Percentiles rank a stretch among this genome's conserved stretches.
Conservation (phyloP, 441 rosid genomes). For the Croton setiger region DNA sequence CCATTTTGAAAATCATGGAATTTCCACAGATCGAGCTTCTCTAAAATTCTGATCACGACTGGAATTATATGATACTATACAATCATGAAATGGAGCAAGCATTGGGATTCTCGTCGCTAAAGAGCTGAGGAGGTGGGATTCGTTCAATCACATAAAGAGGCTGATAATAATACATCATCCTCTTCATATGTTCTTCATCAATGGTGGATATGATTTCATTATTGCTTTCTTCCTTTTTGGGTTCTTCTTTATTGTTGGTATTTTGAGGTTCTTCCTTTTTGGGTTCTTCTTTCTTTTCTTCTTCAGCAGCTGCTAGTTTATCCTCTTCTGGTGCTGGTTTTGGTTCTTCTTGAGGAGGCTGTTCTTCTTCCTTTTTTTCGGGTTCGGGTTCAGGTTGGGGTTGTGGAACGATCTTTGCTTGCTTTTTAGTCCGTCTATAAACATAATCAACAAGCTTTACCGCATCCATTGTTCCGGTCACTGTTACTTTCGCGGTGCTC, state of each 20-base stretch:
- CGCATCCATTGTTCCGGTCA: conserved; percentile 86
- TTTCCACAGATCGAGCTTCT: too few species aligned
- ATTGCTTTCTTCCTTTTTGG: conserved; percentile 18
- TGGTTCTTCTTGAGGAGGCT: conserved; percentile 23
- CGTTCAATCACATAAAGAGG: conserved; percentile 60
- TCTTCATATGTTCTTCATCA: conserved; percentile 55
- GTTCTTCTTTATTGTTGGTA: conserved; percentile 13
- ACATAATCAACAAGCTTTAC: conserved; percentile 77
- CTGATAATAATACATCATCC: conserved; percentile 59
- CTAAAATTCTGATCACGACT: too few species aligned
- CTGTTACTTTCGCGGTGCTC: conserved; percentile 59
- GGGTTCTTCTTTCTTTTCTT: conserved; percentile 19
- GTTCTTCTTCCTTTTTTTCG: conserved; percentile 39
- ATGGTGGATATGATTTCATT: neutral
- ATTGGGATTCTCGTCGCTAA: conserved; percentile 95
- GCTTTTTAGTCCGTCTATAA: conserved; percentile 70
- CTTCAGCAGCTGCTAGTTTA: conserved; percentile 22
- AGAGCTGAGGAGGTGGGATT: conserved; percentile 82
- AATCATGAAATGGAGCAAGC: conserved; percentile 73
- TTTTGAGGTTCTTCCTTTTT: neutral
- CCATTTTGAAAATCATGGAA: too few species aligned
- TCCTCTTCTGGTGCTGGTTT: conserved; percentile 24
- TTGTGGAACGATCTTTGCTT: conserved; percentile 70
- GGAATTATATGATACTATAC: too few species aligned
- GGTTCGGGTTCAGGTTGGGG: conserved; percentile 49